Base-by-base conservation (phyloP, 192 early-diverging fungal species). In the Coemansia sp. region DNA sequence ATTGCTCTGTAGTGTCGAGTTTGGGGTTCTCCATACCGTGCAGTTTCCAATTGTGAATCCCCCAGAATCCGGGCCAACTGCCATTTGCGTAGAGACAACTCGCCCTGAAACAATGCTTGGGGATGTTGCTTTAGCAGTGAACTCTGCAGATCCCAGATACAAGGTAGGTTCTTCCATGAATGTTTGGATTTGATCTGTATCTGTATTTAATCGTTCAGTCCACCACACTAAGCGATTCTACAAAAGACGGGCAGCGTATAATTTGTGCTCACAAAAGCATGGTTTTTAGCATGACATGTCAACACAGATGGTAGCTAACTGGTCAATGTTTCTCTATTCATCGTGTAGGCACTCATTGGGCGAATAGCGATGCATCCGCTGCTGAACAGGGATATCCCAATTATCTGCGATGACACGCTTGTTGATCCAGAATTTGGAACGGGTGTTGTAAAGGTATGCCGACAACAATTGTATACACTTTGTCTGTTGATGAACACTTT, bases 31-130 rank as follows among this genome's bases (percentile, higher is more conserved):
- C 52, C 92, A 96, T 60, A 82, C 86, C 20, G 87, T 98, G 71
- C 87, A 92, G 15, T 98, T 97, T 83, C 88, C 84, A 25, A 64
- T 98, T 28, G 91, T 91, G 28, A 77, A 91, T 50, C 85, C 87
- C 10, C 67, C 73, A 27, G 58, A 66, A 15, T 37, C 23, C 23
- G 75, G 65, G 44, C 83, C 88, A 27, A 79, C 83, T 55, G 77
- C 88, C 34, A 82, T 98, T 31, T 84, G 89, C 38, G 94, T 98
- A 6, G 91, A 94, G 17, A 98, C 96, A n/a, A 98, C 96, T 6
- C 94, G 96, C 55, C 85, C 97, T 31, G 96, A 98, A 67, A 98
- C 96, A 4, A 95, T 98, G 90, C 84, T 97, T n/a, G 96, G 95
- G 55, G 96, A 98, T 72, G 91, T 88, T 45, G 96, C 95, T 6